Base-by-base conservation (phyloP, 177 flowering plant genomes). In the Vitis hybrid region DNA sequence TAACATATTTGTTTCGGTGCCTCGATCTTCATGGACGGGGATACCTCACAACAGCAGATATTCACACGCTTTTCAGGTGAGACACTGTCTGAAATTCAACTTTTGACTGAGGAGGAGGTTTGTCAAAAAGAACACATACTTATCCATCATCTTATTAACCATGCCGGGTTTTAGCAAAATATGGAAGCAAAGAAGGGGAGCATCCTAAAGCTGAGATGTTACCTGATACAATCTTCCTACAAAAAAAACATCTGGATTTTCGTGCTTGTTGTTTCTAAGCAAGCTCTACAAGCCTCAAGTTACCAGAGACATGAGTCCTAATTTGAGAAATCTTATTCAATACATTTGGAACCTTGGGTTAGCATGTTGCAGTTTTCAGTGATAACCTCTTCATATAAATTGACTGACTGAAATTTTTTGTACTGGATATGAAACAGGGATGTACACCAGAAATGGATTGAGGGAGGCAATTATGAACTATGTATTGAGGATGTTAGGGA, bases 401-500 rank as follows among this genome's bases (percentile, higher is more conserved):
- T 16, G 16, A 2, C 56, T 15, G n/a, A 53, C 15, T 14, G 16
- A 53, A 13, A 53, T 15, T 12, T 53, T 53, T 12, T 57, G 33
- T 39, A 18, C 3, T 67, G 56, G 51, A 39, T 68, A 19, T 72
- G 51, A 13, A 69, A 78, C 89, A 95, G 99, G 78, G 98, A 95
- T 78, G 99, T 95, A 39, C 99, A 95, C 73, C 96, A 90, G 75
- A 95, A 95, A 78, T 95, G 99, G 99, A 93, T 93, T 3, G 99
- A 91, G 73, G 99, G 98, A 33, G 99, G 99, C n/a, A 95, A 95
- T 81, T 93, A 93, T 67, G 97, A 95, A 74, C 72, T 95, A 51
- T 93, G 98, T 49, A 92, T 92, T 2, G 99, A 95, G 74, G 97
- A 95, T 66, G 98, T 93, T 19, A 85, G 99, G 77, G 99, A 93